Conservation (phyloP, 352 stramenopile genomes). For the Vaucheria bursata region DNA sequence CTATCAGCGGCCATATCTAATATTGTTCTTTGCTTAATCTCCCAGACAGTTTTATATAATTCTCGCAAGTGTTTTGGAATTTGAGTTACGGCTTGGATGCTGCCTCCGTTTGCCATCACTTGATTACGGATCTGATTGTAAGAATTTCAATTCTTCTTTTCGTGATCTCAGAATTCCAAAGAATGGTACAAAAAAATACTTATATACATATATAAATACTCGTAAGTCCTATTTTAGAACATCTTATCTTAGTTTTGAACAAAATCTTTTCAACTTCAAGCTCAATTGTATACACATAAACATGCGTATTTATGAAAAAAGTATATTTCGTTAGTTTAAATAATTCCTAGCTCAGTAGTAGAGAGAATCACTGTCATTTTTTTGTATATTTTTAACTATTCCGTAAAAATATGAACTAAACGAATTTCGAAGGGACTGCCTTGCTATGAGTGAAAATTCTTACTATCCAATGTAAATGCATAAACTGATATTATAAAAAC, state of each 20-base stretch:
- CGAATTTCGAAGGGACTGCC: too few species aligned
- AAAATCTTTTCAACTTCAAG: neutral
- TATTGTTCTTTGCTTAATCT: slow-evolving; percentile 95
- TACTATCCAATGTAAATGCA: too few species aligned
- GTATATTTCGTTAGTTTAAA: neutral
- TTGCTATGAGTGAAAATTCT: too few species aligned
- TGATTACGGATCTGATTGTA: slow-evolving; percentile 72
- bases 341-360: neutral
- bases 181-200: neutral
- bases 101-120: slow-evolving; percentile 93
- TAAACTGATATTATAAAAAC: too few species aligned
- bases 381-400: too few species aligned
- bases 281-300: neutral
- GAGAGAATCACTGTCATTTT: too few species aligned
- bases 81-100: slow-evolving; percentile 65
- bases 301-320: neutral
- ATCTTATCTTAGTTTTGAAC: too few species aligned
- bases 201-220: neutral
- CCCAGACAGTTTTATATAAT: slow-evolving; percentile 84
- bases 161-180: neutral
- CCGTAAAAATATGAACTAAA: too few species aligned
- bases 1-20: slow-evolving; percentile 90
- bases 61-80: slow-evolving; percentile 50
- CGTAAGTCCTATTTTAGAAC: too few species aligned
- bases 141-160: neutral